phyloP scores from a whole-genome alignment of 352 stramenopile genomes.

The Halophytophthora batemanensis region DNA sequence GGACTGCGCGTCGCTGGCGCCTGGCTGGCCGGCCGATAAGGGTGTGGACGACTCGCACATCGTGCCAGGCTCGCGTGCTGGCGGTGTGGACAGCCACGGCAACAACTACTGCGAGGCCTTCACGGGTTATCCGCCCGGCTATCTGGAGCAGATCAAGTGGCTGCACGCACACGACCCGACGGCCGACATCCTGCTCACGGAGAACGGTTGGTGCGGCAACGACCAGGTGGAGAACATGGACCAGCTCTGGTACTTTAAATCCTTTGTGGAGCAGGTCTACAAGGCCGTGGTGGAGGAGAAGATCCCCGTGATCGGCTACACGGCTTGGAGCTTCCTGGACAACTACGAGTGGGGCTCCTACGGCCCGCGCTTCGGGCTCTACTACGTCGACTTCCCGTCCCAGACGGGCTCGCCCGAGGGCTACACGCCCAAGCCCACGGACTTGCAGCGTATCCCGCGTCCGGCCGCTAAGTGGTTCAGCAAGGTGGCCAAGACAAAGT shows the following conservation, averaged over 20 bases:
- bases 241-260: constrained; percentile 35
- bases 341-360: constrained; percentile 92
- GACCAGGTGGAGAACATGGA: constrained; percentile 31
- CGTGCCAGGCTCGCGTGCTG: constrained; percentile 39
- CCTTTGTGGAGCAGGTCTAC: constrained; percentile 33
- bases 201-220: constrained; percentile 41
- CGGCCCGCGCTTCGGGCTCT: constrained; percentile 33
- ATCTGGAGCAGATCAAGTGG: constrained; percentile 26
- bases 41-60: constrained; percentile 33
- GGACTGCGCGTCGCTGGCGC: constrained; percentile 16
- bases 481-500: constrained; percentile 1
- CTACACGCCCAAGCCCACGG: constrained; percentile 13
- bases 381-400: constrained; percentile 34
- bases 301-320: constrained; percentile 73
- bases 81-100: constrained; percentile 1
- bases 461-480: constrained; percentile 21
- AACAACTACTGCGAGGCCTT: constrained; percentile 23
- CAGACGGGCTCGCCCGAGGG: constrained; percentile 28
- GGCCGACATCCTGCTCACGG: constrained; percentile 22
- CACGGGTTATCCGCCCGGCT: constrained; percentile 24
- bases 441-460: constrained; percentile 20
- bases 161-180: constrained; percentile 22
- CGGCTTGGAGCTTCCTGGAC: constrained; percentile 90
- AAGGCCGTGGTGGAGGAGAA: constrained; percentile 28
- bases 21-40: constrained; percentile 27